Evolutionary conservation across 371 early-diverging fungal genomes (phyloP).

Genomic region (Haplosporangium sp.): DNA sequence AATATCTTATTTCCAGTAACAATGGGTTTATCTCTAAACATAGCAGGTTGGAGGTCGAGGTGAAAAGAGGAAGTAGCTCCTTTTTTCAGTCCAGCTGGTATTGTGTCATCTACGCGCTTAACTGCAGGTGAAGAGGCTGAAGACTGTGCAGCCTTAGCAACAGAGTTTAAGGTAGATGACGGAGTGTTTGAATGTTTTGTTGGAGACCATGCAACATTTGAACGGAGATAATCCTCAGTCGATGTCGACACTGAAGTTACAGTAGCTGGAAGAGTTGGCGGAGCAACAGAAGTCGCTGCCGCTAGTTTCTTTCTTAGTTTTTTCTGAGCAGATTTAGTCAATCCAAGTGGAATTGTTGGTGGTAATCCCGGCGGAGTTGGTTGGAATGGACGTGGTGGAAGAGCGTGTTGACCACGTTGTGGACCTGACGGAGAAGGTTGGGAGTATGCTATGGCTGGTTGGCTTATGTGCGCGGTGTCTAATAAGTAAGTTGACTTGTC

Average conservation of each 20-base stretch:
- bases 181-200: too few species aligned
- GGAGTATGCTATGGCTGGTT: not conserved
- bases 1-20: slow-evolving; percentile 8
- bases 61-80: not conserved
- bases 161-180: too few species aligned
- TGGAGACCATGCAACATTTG: too few species aligned
- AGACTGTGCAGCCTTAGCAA: not conserved
- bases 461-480: not conserved
- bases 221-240: too few species aligned
- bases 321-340: not conserved
- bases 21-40: not conserved
- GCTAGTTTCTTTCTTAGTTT: not conserved
- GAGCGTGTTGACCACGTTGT: not conserved
- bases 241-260: too few species aligned
- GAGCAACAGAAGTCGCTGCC: not conserved
- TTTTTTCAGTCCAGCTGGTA: not conserved
- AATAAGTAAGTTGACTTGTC: not conserved
- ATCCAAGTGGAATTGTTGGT: not conserved
- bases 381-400: slow-evolving; percentile 1
- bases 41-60: not conserved
- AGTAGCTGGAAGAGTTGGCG: too few species aligned
- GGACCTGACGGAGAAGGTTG: not conserved
- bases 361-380: not conserved
- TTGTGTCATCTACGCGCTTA: not conserved
- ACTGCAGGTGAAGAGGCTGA: not conserved